Evolutionary conservation across 805 yeast species (phyloP).

Genomic region (Zygosaccharomyces bisporus): DNA sequence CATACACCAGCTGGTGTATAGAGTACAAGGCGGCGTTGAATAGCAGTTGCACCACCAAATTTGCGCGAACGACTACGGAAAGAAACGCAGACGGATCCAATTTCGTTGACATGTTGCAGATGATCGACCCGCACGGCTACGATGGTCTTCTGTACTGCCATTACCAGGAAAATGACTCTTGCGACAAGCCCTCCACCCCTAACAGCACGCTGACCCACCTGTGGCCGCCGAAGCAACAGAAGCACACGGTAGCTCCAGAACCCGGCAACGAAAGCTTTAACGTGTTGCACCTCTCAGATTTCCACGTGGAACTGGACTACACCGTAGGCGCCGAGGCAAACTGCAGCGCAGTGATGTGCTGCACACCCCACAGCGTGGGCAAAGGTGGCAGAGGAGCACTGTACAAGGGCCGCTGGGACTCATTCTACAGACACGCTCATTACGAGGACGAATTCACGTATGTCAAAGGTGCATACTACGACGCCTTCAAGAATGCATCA

Average conservation of each 20-base stretch:
- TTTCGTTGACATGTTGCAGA: constrained; percentile 47
- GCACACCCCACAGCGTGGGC: constrained; percentile 50
- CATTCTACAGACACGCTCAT: constrained; percentile 33
- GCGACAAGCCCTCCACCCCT: constrained; percentile 53
- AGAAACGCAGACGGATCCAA: constrained; percentile 42
- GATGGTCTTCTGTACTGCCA: constrained; percentile 65
- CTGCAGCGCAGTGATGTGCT: constrained; percentile 55
- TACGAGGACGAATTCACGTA: constrained; percentile 30
- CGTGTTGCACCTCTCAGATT: constrained; percentile 63
- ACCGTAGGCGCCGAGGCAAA: constrained; percentile 55
- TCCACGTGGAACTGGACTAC: constrained; percentile 58
- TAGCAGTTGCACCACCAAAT: constrained; percentile 33
- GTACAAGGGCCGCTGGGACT: constrained; percentile 22
- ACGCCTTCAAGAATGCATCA: constrained; percentile 27
- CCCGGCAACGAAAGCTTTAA: constrained; percentile 47
- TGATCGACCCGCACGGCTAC: constrained; percentile 49
- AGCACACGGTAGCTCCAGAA: constrained; percentile 44
- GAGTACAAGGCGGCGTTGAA: constrained; percentile 30
- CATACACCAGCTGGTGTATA: constrained; percentile 44
- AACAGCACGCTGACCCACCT: constrained; percentile 42
- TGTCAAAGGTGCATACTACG: constrained; percentile 29
- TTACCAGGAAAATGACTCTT: constrained; percentile 45
- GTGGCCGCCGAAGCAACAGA: constrained; percentile 45
- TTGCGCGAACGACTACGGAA: constrained; percentile 39
- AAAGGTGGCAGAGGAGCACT: constrained; percentile 28